Percentiles rank a stretch among this genome's conserved stretches.
Conservation (phyloP, 2,329 filamentous ascomycete species). For the Akanthomyces uredinophilus region DNA sequence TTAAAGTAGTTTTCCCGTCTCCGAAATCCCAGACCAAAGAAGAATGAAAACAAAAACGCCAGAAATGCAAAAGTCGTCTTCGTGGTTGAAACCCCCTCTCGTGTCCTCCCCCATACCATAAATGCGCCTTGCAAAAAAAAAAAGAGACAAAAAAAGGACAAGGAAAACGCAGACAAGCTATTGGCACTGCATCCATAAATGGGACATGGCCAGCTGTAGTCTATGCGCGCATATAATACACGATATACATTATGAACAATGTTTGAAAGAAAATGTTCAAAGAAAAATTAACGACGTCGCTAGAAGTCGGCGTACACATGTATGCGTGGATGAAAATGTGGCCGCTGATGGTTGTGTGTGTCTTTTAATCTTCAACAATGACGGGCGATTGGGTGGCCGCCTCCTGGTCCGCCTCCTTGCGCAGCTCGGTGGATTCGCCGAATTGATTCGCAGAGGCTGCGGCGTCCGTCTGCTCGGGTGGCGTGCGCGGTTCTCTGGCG, state of each 20-base stretch:
- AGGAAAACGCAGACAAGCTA: not conserved
- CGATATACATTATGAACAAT: constrained; percentile 20
- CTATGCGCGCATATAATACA: constrained; percentile 14
- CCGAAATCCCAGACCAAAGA: not conserved
- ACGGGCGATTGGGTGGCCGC: not conserved
- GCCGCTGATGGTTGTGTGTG: too few relatives aligned
- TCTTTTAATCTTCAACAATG: not conserved
- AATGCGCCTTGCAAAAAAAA: constrained; percentile 2
- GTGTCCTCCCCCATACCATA: not conserved
- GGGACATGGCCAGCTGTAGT: too few relatives aligned
- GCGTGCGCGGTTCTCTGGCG: constrained; percentile 6
- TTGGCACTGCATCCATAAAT: too few relatives aligned
- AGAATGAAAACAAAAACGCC: constrained; percentile 10
- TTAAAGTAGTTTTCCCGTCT: not conserved
- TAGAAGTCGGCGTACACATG: not conserved
- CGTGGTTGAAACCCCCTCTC: not conserved
- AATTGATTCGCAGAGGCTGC: not conserved
- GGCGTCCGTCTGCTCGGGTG: constrained; percentile 9
- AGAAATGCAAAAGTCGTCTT: constrained; percentile 1
- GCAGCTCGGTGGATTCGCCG: not conserved
- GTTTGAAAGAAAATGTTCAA: not conserved
- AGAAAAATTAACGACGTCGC: not conserved
- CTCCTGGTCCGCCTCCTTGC: not conserved
- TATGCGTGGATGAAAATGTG: not conserved
- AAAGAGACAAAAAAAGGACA: not conserved